Evolutionary conservation across 192 early-diverging fungal genomes (phyloP), one percentile per base, ranked within the genome.

Genomic region (Linnemannia elongata): DNA sequence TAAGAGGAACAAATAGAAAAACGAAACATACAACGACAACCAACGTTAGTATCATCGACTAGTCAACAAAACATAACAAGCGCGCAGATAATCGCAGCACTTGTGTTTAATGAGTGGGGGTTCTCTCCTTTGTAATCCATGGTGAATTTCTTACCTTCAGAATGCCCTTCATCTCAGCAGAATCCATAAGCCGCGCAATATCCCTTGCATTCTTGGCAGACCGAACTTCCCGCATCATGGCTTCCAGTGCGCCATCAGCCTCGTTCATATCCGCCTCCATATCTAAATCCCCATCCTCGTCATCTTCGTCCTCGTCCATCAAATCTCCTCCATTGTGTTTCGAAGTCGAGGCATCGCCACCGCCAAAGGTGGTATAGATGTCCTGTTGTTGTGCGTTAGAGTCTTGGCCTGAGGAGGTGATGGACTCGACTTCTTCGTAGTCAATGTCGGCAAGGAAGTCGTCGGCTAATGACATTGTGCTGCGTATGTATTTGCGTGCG

Each of bases 371-470:
- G 13, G 9, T 27, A 10, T 27, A 45, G n/a, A 45, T 20, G 33
- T 39, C 17, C 41, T n/a, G n/a, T 18, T 57, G 20, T 36, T 44
- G 35, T 74, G 72, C 22, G 20, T 3, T 9, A 41, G 45, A 69
- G 10, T 52, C 70, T 79, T 66, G 91, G 78, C n/a, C 78, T 87
- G n/a, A 89, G 55, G 73, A 35, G 3, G 79, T 86, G 15, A 81
- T 77, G 45, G 80, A 88, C 27, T 89, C 90, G 22, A 84, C 87
- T 15, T 91, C 89, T 24, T 92, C 92, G 35, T 89, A 93, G 36
- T 89, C 92, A 38, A 97, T 92, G 78, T 99, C 98, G n/a, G 94
- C 94, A 27, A 96, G 90, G 39, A 98, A 88, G 83, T 97, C 97
- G 76, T 97, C 95, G 52, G 96, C 95, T 80, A 97, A 90, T 69